Base-by-base conservation (phyloP, 306 rosid species). In the Dalbergia cultrata region DNA sequence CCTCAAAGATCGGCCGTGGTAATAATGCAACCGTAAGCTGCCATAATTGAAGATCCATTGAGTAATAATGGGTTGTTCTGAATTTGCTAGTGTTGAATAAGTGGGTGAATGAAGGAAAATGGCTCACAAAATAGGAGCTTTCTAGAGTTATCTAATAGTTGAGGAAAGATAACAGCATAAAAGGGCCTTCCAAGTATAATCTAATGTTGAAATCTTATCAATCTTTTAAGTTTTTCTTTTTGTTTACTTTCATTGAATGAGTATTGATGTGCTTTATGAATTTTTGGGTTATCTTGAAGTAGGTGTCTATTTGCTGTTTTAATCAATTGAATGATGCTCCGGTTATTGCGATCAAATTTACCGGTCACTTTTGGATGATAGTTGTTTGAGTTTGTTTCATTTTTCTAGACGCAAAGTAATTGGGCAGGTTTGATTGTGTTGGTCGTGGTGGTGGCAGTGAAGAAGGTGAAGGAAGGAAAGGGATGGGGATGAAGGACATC, bases 71-170 rank as follows among this genome's bases (percentile, higher is more conserved):
- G 91, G n/a, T 16, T 16, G n/a, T 54, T 16, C 21, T 44, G 49
- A 90, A 37, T 88, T 93, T 50, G 84, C 91, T 18, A 78, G 93
- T 93, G 41, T 68, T 95, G 83, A 88, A 88, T 59, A 89, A 87
- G 83, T 95, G 98, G 99, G 99, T 93, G 90, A 90, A 87, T 59
- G 89, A 92, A 86, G 94, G 97, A 0, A 92, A 68, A 72, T 62
- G 11, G 52, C 85, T 95, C 68, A 86, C 92, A 7, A 95, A 91
- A 69, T 95, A 96, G 98, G 97, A 92, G 65, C 93, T 95, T 80
- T 88, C 81, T 52, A 87, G 93, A 60, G 86, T 95, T 18, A 82
- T 89, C 31, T 93, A 87, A 75, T 98, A 95, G 86, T 81, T 95
- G 85, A 83, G 98, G 82, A 95, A 95, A 76, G 89, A 19, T 77